Conservation (phyloP, 805 yeast genomes). For the Saccharomyces jurei region DNA sequence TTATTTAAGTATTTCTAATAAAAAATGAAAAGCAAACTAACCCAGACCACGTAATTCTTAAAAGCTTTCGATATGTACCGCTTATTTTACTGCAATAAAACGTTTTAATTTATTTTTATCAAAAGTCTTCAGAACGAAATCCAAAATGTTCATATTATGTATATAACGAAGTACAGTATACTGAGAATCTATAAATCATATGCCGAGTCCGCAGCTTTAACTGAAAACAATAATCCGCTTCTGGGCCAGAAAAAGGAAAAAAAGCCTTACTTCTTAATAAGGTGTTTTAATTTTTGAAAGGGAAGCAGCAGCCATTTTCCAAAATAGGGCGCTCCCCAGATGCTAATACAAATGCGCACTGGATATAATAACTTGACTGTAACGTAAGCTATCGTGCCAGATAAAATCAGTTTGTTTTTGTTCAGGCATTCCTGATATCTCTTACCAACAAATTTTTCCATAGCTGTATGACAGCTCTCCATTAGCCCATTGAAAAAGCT, state of each 20-base stretch:
- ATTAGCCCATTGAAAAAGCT: constrained; percentile 33
- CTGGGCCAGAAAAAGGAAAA: neutral
- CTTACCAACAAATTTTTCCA: constrained; percentile 43
- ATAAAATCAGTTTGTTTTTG: constrained; percentile 48
- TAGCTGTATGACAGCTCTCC: constrained; percentile 49
- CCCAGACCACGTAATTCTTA: neutral
- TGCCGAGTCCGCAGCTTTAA: neutral
- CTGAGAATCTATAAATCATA: neutral
- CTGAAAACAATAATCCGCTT: neutral
- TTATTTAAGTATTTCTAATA: neutral
- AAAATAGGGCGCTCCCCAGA: constrained; percentile 31
- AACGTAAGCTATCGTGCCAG: constrained; percentile 72
- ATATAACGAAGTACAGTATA: neutral
- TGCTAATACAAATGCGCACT: constrained; percentile 22
- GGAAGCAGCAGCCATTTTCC: constrained; percentile 17
- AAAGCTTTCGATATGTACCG: neutral
- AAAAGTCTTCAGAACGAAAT: neutral
- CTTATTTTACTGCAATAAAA: neutral
- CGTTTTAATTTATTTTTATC: neutral
- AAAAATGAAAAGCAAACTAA: neutral
- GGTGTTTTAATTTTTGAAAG: neutral
- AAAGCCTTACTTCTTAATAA: neutral
- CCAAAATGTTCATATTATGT: neutral
- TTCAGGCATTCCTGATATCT: constrained; percentile 30
- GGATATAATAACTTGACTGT: constrained; percentile 47